A percentile compares a stretch with the other conserved stretches of the same genome.
phyloP scores from a whole-genome alignment of 176 grass and related monocot species.

The Juncus effusus region DNA sequence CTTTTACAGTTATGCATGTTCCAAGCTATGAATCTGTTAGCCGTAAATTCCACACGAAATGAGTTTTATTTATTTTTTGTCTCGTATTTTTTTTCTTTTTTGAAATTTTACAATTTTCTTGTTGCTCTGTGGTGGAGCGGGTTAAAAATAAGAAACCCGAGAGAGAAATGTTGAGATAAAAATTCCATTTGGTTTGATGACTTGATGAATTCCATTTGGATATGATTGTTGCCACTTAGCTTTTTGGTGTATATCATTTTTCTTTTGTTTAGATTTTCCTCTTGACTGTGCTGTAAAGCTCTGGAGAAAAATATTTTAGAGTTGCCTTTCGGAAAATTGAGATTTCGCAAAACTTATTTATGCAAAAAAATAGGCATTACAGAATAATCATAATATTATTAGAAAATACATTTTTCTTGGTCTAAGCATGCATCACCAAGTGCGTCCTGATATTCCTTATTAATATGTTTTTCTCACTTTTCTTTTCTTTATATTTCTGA shows the following conservation, averaged over 20 bases:
- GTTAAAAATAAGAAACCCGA: slow-evolving; percentile 21
- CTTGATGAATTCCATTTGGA: slow-evolving; percentile 10
- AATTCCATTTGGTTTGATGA: slow-evolving; percentile 23
- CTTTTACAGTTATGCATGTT: slow-evolving; percentile 64
- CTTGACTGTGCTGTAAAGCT: neutral
- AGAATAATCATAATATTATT: no score
- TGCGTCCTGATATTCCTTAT: no score
- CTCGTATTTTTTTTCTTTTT: slow-evolving; percentile 10
- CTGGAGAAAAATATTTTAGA: neutral
- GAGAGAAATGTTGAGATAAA: neutral
- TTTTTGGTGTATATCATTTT: slow-evolving; percentile 31
- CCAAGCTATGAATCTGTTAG: slow-evolving; percentile 78
- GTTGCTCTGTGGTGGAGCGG: slow-evolving; percentile 18
- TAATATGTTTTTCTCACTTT: no score
- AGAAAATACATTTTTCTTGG: no score
- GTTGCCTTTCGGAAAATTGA: neutral
- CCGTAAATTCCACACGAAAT: slow-evolving; percentile 75
- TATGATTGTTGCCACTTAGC: slow-evolving; percentile 8
- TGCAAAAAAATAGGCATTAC: no score
- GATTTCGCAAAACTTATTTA: neutral
- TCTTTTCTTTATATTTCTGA: no score
- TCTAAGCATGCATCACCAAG: no score
- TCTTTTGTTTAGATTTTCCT: slow-evolving; percentile 14
- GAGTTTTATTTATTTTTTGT: slow-evolving; percentile 21
- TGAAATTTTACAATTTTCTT: slow-evolving; percentile 38